Evolutionary conservation across 202 grass and related monocot genomes (phyloP), one percentile per base, ranked within the genome.

Genomic region (Hordeum pubiflorum): DNA sequence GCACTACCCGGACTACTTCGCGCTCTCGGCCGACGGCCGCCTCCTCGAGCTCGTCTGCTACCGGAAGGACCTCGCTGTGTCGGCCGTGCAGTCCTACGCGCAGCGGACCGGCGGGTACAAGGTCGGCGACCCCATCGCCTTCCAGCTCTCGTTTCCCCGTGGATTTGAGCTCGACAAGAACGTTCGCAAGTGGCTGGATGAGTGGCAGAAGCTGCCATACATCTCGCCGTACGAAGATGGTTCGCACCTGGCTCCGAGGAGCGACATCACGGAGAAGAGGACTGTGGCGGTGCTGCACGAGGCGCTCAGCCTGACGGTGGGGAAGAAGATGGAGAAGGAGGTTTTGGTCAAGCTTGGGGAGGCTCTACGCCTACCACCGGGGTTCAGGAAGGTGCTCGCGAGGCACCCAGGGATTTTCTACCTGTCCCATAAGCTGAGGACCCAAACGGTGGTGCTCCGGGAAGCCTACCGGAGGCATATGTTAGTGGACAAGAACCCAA

Each of bases 311-410:
- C 82, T 98, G 22, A 86, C 86, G 0, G 75, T 94, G 22, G 86
- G 86, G 46, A 98, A 98, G 80, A 98, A 98, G 88, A 94, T 89
- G 61, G 95, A 93, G 72, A 98, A 93, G 80, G 87, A 90, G 66
- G 78, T 89, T 36, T 77, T 98, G 74, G 69, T 94, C 75, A 83
- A 93, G 73, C 78, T 98, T 6, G 92, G 92, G 10, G 75, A 93
- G 38, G 85, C 74, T 24, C 83, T 98, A 55, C 77, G 84, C 65
- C 38, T 98, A 33, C 86, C 84, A 0, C 86, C 88, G 4, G 95
- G 92, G n/a, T 86, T 98, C 80, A 86, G 86, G 83, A 98, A 90
- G 79, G 86, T 90, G 69, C 21, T 98, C 5, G 77, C 90, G 11
- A 76, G 85, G 71, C 90, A 98, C 67, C 88, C 91, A 11, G 95